A percentile compares a stretch with the other conserved stretches of the same genome.
phyloP scores from a whole-genome alignment of 208 protist genomes.

The Leishmania turanica region DNA sequence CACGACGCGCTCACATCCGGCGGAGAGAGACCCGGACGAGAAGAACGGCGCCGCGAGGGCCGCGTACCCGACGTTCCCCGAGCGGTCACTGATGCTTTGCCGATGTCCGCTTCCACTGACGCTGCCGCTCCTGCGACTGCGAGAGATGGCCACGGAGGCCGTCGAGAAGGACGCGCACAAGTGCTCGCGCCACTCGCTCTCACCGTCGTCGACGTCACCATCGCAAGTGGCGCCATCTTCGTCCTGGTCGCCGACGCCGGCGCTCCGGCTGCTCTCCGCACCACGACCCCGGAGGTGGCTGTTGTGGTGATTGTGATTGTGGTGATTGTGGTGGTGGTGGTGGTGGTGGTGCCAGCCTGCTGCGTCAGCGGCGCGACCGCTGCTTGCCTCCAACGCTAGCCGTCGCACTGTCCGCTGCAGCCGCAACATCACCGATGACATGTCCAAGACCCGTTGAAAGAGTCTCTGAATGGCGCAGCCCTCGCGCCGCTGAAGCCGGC shows the following conservation, averaged over 20 bases:
- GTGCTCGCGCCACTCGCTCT: neutral
- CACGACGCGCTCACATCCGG: neutral
- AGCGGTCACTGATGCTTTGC: neutral
- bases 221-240: neutral
- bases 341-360: neutral
- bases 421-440: neutral
- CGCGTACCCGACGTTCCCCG: neutral
- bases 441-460: neutral
- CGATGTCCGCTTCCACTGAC: neutral
- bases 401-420: neutral
- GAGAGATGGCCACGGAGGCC: neutral
- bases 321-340: neutral
- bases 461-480: neutral
- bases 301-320: neutral
- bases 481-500: slow-evolving; percentile 7
- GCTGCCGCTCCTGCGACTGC: neutral
- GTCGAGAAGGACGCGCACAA: slow-evolving; percentile 6
- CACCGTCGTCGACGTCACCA: neutral
- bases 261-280: neutral
- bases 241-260: neutral
- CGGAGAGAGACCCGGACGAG: neutral
- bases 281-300: neutral
- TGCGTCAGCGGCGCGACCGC: neutral
- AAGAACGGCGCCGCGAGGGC: neutral
- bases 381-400: neutral